Evolutionary conservation across 2,329 filamentous ascomycete species (phyloP).

Genomic region (Xylariaceae sp.): DNA sequence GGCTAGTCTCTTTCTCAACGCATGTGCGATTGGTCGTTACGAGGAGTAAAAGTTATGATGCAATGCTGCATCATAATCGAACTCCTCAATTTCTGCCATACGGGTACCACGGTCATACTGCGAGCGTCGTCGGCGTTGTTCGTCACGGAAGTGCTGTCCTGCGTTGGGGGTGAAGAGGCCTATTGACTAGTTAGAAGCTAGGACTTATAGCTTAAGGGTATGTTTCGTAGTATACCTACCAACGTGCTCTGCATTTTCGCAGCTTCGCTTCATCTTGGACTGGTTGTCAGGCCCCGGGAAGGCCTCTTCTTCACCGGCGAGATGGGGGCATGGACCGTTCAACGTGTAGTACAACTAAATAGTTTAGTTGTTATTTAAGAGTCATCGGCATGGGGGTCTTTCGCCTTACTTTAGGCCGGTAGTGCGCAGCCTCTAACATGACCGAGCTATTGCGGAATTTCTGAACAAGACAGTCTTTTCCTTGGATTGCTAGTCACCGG

Average conservation of each 20-base stretch:
- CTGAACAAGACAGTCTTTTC: slow-evolving; percentile 85
- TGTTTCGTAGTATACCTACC: slow-evolving; percentile 58
- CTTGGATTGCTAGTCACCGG: slow-evolving; percentile 75
- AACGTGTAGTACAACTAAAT: slow-evolving; percentile 58
- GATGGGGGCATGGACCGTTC: slow-evolving; percentile 53
- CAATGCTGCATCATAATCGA: slow-evolving; percentile 55
- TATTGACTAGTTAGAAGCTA: slow-evolving; percentile 42
- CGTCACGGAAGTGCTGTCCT: slow-evolving; percentile 73
- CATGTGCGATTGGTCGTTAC: slow-evolving; percentile 25
- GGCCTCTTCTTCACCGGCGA: slow-evolving; percentile 72
- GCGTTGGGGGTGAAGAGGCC: slow-evolving; percentile 82
- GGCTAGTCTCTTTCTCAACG: slow-evolving; percentile 21
- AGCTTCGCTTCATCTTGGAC: slow-evolving; percentile 85
- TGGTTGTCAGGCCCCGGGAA: slow-evolving; percentile 84
- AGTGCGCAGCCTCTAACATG: slow-evolving; percentile 83
- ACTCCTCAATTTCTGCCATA: slow-evolving; percentile 70
- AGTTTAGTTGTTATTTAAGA: slow-evolving; percentile 25
- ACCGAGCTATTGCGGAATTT: slow-evolving; percentile 98
- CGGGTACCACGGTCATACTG: slow-evolving; percentile 83
- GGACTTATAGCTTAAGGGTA: neutral
- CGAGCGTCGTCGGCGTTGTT: slow-evolving; percentile 77
- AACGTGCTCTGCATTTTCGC: slow-evolving; percentile 84
- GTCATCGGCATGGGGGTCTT: neutral
- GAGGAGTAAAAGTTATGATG: slow-evolving; percentile 46
- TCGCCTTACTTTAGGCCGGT: slow-evolving; percentile 79